These are phyloP conservation scores for Psilocybe sp. DNA, from an alignment of 768 basidiomycete genomes.

Conservation along the genomic window DNA sequence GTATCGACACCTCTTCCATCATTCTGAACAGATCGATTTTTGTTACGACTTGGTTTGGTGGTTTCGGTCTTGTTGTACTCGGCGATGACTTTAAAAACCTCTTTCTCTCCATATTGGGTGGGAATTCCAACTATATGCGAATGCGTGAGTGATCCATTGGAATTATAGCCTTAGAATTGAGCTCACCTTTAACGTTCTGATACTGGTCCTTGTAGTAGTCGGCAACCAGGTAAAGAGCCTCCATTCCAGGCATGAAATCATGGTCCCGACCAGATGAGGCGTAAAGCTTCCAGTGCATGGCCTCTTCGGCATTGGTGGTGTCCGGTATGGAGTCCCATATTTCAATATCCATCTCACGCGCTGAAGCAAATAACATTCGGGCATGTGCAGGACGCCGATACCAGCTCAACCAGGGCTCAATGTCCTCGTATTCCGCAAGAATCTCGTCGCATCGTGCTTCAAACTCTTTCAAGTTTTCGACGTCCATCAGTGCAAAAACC, in stretches of 20 bases:
- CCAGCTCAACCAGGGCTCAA: conserved; percentile 28
- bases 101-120: conserved; percentile 11
- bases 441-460: background rate
- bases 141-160: background rate
- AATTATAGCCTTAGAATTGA: background rate
- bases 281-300: conserved; percentile 28
- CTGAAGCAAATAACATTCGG: conserved; percentile 22
- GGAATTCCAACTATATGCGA: conserved; percentile 8
- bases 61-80: conserved; percentile 8
- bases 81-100: conserved; percentile 9
- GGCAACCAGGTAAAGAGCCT: conserved; percentile 1
- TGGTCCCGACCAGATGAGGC: conserved; percentile 16
- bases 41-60: conserved; percentile 11
- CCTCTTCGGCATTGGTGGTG: conserved; percentile 27
- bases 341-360: conserved; percentile 10
- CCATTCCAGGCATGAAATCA: conserved; percentile 12
- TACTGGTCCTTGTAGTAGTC: conserved; percentile 6
- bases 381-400: conserved; percentile 26
- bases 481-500: conserved; percentile 9
- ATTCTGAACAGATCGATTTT: conserved; percentile 7
- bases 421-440: conserved; percentile 18
- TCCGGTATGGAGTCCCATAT: conserved; percentile 20
- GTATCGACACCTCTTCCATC: conserved; percentile 13
- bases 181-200: background rate
- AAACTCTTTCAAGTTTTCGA: conserved; percentile 12